Evolutionary conservation across 2,329 filamentous ascomycete genomes (phyloP).

Genomic region (Penicillium concentricum): DNA sequence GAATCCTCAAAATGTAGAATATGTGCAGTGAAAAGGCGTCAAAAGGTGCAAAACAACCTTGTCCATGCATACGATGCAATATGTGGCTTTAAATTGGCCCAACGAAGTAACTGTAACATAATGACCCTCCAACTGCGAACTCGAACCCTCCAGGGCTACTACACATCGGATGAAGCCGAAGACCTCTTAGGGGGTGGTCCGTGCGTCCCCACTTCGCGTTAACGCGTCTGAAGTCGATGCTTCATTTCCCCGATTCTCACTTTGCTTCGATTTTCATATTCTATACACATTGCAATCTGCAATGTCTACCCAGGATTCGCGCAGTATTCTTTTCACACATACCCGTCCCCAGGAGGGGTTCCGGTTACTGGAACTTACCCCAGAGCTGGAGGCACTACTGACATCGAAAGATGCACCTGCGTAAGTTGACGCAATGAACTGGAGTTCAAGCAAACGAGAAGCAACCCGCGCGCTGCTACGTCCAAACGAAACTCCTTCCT

Average conservation of each 20-base stretch:
- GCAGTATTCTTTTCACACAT: constrained; percentile 42
- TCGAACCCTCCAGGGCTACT: neutral
- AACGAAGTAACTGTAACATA: neutral
- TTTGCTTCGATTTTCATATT: neutral
- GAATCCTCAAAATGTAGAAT: neutral
- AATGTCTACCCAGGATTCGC: constrained; percentile 42
- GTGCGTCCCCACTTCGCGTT: constrained; percentile 24
- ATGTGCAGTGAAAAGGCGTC: neutral
- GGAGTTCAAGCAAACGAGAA: neutral
- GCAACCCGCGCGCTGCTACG: neutral
- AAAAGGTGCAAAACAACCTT: neutral
- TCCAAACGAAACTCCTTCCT: neutral
- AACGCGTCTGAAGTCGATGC: constrained; percentile 22
- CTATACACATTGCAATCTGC: neutral
- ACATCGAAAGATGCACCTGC: constrained; percentile 45
- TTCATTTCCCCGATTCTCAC: neutral
- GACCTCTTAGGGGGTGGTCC: constrained; percentile 34
- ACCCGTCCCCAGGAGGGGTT: constrained; percentile 52
- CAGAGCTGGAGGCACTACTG: constrained; percentile 56
- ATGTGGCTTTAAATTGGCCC: neutral
- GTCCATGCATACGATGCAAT: too few species aligned
- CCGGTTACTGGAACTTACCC: constrained; percentile 60
- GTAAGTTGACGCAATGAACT: constrained; percentile 24
- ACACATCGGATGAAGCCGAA: neutral
- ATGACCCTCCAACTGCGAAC: neutral